Percentiles rank a stretch among this genome's conserved stretches.
Evolutionary conservation across 2,329 filamentous ascomycete genomes (phyloP).

Genomic region (Talaromyces sp.): DNA sequence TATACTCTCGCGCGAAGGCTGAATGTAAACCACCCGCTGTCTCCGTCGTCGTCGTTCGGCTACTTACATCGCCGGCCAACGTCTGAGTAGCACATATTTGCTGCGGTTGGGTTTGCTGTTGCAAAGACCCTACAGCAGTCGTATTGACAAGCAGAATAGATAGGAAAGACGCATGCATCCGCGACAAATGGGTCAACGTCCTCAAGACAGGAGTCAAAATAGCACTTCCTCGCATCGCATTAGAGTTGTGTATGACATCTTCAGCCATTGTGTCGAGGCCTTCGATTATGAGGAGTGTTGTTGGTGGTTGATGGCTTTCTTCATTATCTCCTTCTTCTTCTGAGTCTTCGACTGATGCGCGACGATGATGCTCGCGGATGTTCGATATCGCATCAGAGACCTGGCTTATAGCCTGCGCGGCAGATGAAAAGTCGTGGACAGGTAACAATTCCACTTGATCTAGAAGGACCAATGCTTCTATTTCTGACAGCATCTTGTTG

Average conservation of each 20-base stretch:
- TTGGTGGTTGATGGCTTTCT: background rate
- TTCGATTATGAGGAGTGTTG: slow-evolving; percentile 32
- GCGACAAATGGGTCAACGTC: slow-evolving; percentile 33
- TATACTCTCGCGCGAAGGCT: slow-evolving; percentile 9
- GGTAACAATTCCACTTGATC: slow-evolving; percentile 35
- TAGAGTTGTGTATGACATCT: slow-evolving; percentile 37
- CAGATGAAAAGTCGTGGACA: slow-evolving; percentile 31
- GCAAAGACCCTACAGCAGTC: slow-evolving; percentile 24
- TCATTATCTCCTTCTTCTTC: background rate
- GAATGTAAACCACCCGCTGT: slow-evolving; percentile 12
- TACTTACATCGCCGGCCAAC: background rate
- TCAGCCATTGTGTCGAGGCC: slow-evolving; percentile 39
- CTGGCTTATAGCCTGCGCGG: slow-evolving; percentile 31
- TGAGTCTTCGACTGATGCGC: background rate
- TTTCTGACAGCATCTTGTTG: slow-evolving; percentile 16
- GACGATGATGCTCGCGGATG: slow-evolving; percentile 19
- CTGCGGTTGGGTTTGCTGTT: background rate
- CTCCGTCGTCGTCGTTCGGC: background rate
- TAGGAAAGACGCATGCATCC: slow-evolving; percentile 28
- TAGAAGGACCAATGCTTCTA: slow-evolving; percentile 31
- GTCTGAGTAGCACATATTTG: background rate
- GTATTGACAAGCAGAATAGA: slow-evolving; percentile 40
- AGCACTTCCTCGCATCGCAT: slow-evolving; percentile 34
- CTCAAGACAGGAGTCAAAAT: slow-evolving; percentile 32
- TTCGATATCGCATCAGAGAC: slow-evolving; percentile 29